Percentiles rank a stretch among this genome's conserved stretches.
Conservation (phyloP, 805 yeast genomes). For the Ogataea trehaloabstinens region DNA sequence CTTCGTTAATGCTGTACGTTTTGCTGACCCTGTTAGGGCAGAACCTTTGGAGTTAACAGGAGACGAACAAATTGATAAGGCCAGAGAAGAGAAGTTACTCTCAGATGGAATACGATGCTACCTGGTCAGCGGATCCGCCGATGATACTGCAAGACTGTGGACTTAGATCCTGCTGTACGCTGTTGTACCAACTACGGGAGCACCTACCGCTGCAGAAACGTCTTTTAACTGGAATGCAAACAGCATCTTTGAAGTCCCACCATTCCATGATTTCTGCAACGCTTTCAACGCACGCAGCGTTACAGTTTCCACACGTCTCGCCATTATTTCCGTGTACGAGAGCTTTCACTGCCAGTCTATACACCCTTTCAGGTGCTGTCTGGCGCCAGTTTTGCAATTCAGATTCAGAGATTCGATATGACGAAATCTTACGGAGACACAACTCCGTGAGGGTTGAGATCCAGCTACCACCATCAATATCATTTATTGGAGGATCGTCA, state of each 20-base stretch:
- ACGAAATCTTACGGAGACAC: conserved; percentile 47
- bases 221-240: conserved; percentile 49
- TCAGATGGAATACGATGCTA: conserved; percentile 57
- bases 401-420: conserved; percentile 50
- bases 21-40: conserved; percentile 47
- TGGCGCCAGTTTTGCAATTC: conserved; percentile 56
- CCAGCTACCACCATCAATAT: conserved; percentile 17
- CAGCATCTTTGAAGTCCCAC: conserved; percentile 61
- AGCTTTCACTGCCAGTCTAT: conserved; percentile 47
- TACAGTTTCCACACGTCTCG: conserved; percentile 54
- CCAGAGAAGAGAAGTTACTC: conserved; percentile 30
- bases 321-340: conserved; percentile 49
- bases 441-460: conserved; percentile 48
- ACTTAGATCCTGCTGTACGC: conserved; percentile 14
- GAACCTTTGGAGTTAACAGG: conserved; percentile 13
- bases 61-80: conserved; percentile 24
- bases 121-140: conserved; percentile 63
- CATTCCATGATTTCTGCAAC: conserved; percentile 60
- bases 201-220: conserved; percentile 57
- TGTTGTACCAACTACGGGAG: conserved; percentile 31
- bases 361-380: conserved; percentile 44
- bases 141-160: conserved; percentile 58
- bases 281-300: conserved; percentile 48
- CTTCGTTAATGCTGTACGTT: conserved; percentile 62
- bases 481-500: neutral